A percentile compares a stretch with the other conserved stretches of the same genome.
phyloP scores from a whole-genome alignment of 1,284 basidiomycete species.

The Ganoderma sinense region DNA sequence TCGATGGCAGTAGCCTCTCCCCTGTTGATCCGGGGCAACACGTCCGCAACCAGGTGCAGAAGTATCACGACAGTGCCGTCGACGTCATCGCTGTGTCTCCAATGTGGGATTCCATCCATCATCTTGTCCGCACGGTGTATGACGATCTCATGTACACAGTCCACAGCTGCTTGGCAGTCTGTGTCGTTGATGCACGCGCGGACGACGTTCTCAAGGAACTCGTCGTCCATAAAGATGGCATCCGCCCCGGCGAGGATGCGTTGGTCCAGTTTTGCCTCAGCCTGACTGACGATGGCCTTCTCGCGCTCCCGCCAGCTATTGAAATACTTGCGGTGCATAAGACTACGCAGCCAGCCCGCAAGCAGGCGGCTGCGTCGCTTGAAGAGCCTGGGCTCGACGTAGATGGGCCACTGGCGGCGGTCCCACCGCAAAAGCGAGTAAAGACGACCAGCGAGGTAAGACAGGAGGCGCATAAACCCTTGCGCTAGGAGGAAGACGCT shows the following conservation, averaged over 20 bases:
- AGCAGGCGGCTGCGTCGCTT: slow-evolving; percentile 15
- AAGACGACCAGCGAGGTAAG: slow-evolving; percentile 15
- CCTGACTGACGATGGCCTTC: slow-evolving; percentile 21
- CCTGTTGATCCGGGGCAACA: slow-evolving; percentile 22
- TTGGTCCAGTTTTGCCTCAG: slow-evolving; percentile 24
- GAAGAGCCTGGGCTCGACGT: slow-evolving; percentile 17
- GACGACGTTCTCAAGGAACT: slow-evolving; percentile 29
- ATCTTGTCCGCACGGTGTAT: slow-evolving; percentile 27
- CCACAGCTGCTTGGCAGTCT: slow-evolving; percentile 17
- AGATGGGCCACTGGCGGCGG: slow-evolving; percentile 20
- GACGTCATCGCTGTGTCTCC: slow-evolving; percentile 25
- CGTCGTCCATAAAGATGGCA: slow-evolving; percentile 35
- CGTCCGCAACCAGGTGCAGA: slow-evolving; percentile 27
- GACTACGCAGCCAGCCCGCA: slow-evolving; percentile 16
- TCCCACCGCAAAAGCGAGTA: slow-evolving; percentile 21
- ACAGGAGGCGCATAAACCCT: slow-evolving; percentile 13
- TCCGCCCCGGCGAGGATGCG: slow-evolving; percentile 32
- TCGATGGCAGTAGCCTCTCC: slow-evolving; percentile 9
- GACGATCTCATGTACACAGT: slow-evolving; percentile 28
- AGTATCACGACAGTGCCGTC: slow-evolving; percentile 23
- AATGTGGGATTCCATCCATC: slow-evolving; percentile 26
- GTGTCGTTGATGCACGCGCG: slow-evolving; percentile 27
- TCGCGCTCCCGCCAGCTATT: slow-evolving; percentile 34
- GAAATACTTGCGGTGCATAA: slow-evolving; percentile 21
- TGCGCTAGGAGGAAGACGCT: slow-evolving; percentile 26